Conservation (phyloP, 1,284 basidiomycete species). For the Boletus sp. region DNA sequence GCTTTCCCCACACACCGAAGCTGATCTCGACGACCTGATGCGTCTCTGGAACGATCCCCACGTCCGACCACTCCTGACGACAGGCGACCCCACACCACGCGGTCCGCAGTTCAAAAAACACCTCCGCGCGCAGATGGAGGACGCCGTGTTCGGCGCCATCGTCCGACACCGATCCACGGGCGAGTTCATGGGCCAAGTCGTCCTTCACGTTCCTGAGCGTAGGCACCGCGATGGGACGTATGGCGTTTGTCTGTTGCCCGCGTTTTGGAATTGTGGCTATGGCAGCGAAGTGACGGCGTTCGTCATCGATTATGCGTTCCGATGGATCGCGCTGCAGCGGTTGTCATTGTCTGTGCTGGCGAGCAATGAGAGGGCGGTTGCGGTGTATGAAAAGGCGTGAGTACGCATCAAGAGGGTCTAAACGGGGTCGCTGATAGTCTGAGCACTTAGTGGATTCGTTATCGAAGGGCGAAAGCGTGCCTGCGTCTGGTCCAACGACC, state of each 20-base stretch:
- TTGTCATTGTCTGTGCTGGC: conserved; percentile 38
- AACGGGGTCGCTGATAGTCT: neutral
- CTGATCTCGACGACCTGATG: conserved; percentile 41
- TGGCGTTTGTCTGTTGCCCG: conserved; percentile 36
- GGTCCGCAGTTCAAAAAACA: conserved; percentile 31
- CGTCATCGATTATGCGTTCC: conserved; percentile 40
- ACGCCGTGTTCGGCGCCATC: conserved; percentile 39
- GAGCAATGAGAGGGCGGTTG: conserved; percentile 37
- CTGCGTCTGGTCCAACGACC: conserved; percentile 34
- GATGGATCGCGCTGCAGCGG: conserved; percentile 40
- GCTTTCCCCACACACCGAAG: conserved; percentile 37
- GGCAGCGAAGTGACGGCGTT: conserved; percentile 40
- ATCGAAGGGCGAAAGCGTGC: conserved; percentile 38
- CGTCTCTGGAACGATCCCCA: conserved; percentile 41
- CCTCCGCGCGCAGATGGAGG: conserved; percentile 35
- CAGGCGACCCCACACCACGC: conserved; percentile 33
- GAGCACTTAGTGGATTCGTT: conserved; percentile 32
- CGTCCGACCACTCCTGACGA: conserved; percentile 38
- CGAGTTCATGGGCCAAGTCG: conserved; percentile 43
- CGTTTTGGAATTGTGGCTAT: conserved; percentile 41
- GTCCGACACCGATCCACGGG: conserved; percentile 38
- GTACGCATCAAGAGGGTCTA: conserved; percentile 6
- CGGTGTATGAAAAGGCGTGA: conserved; percentile 41
- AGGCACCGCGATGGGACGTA: conserved; percentile 38
- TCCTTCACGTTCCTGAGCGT: conserved; percentile 34